Percentiles rank a stretch among this genome's conserved stretches.
phyloP scores from a whole-genome alignment of 768 basidiomycete genomes.

The Sutorius australiensis region DNA sequence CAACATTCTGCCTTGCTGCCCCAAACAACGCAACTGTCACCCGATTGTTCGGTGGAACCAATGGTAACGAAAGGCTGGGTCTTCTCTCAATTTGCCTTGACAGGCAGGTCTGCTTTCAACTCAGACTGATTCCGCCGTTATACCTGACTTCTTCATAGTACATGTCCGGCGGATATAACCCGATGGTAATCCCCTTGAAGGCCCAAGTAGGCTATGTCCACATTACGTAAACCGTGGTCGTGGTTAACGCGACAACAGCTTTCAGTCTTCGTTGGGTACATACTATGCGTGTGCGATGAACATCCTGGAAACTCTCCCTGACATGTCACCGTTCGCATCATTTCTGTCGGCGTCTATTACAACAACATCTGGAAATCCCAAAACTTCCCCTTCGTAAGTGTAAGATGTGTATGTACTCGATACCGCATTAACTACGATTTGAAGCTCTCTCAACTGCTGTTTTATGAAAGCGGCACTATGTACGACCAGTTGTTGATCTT shows the following conservation, averaged over 20 bases:
- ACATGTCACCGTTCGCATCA: slow-evolving; percentile 20
- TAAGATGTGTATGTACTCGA: slow-evolving; percentile 26
- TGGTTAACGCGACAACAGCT: slow-evolving; percentile 22
- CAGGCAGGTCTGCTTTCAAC: slow-evolving; percentile 47
- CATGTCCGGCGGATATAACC: slow-evolving; percentile 33
- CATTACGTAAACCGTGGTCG: background rate
- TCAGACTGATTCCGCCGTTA: background rate
- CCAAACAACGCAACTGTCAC: slow-evolving; percentile 48
- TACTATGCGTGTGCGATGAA: slow-evolving; percentile 39
- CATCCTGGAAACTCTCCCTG: background rate
- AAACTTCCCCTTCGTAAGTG: slow-evolving; percentile 52
- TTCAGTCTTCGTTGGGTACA: slow-evolving; percentile 46
- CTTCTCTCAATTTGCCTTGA: slow-evolving; percentile 57
- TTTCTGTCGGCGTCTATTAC: slow-evolving; percentile 37
- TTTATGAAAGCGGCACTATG: slow-evolving; percentile 47
- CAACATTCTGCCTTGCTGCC: slow-evolving; percentile 57
- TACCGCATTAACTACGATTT: slow-evolving; percentile 7
- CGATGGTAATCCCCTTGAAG: slow-evolving; percentile 51
- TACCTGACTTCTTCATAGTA: slow-evolving; percentile 15
- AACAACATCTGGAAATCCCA: slow-evolving; percentile 55
- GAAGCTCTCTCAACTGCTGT: slow-evolving; percentile 45
- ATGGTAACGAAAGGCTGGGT: slow-evolving; percentile 62
- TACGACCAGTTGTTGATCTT: slow-evolving; percentile 55
- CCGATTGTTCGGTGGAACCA: slow-evolving; percentile 57
- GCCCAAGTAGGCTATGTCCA: slow-evolving; percentile 35